A percentile compares a stretch with the other conserved stretches of the same genome.
phyloP scores from a whole-genome alignment of 1,284 basidiomycete species.

The Rhizoctonia solani region DNA sequence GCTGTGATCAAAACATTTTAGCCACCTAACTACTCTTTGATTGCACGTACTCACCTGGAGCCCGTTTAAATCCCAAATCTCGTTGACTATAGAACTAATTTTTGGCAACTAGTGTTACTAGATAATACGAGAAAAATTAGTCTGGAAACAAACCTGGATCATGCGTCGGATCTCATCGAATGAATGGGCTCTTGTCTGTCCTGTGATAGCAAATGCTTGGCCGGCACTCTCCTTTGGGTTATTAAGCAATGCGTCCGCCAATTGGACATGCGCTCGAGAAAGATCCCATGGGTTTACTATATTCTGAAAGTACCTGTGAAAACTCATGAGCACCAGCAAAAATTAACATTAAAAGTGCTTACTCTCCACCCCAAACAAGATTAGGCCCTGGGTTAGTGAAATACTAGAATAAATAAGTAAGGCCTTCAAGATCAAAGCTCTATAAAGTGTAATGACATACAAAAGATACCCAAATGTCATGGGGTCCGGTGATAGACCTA shows the following conservation, averaged over 20 bases:
- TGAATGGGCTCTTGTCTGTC: not conserved
- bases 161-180: constrained; percentile 6
- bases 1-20: not conserved
- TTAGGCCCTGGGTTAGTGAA: not conserved
- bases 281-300: constrained; percentile 21
- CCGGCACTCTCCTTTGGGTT: constrained; percentile 7
- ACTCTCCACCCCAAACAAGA: constrained; percentile 8
- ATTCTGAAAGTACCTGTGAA: constrained; percentile 18
- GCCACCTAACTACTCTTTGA: not conserved
- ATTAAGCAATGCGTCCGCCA: constrained; percentile 5
- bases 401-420: constrained; percentile 5
- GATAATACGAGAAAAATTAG: no score
- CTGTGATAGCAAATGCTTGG: not conserved
- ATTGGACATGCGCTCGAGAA: constrained; percentile 13
- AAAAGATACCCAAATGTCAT: constrained; percentile 2
- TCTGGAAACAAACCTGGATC: constrained; percentile 15
- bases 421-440: no score
- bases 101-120: not conserved
- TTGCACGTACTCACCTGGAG: constrained; percentile 2
- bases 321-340: not conserved
- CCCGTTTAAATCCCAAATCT: not conserved
- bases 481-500: constrained; percentile 25
- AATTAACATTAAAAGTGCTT: not conserved
- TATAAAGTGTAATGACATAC: not conserved
- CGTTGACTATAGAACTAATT: constrained; percentile 5